Evolutionary conservation across 2,329 filamentous ascomycete species (phyloP), one percentile per base, ranked within the genome.

Genomic region (Colletotrichum sp.): DNA sequence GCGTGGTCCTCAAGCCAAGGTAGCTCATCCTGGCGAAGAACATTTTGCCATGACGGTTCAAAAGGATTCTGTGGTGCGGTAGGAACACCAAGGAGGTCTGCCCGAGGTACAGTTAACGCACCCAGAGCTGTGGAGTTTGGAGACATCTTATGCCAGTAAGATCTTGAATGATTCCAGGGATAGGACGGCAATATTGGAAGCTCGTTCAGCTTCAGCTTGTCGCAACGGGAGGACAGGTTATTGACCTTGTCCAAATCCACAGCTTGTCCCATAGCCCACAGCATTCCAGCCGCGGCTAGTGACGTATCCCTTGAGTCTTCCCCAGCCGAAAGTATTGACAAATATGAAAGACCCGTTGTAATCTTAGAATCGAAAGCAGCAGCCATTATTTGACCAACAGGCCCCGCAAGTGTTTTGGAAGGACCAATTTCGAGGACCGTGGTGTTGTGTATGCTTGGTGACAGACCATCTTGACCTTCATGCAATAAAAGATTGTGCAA

Each of bases 1-100:
- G 79, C 78, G 79, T 87, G 86, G 75, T 87, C 85, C 65, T 84
- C 80, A 13, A 85, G 84, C 26, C 87, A 87, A 43, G 88, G 82
- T 8, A 70, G 36, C n/a, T 76, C 71, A 6, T 30, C 9, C 3
- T 24, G 39, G 6, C 59, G 48, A 2, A 74, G 26, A 4, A 70
- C 48, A 6, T 74, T 74, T 6, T 60, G 43, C 64, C 64, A 76
- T 7, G 60, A 52, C 30, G 74, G 74, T 7, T 43, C 43, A 15
- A 61, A 76, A 8, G 55, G 70, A 10, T 67, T 67, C 18, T 13
- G 64, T 9, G 34, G 71, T 18, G 13, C 7, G 43, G 24, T 32
- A 9, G 36, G 64, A 7, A 34, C 28, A n/a, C 74, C 74, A 15
- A 77, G 71, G n/a, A 77, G 74, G 34, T 74, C 71, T 18, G 63